phyloP scores from a whole-genome alignment of 495 filamentous ascomycete genomes.

The Xylaria scruposa region DNA sequence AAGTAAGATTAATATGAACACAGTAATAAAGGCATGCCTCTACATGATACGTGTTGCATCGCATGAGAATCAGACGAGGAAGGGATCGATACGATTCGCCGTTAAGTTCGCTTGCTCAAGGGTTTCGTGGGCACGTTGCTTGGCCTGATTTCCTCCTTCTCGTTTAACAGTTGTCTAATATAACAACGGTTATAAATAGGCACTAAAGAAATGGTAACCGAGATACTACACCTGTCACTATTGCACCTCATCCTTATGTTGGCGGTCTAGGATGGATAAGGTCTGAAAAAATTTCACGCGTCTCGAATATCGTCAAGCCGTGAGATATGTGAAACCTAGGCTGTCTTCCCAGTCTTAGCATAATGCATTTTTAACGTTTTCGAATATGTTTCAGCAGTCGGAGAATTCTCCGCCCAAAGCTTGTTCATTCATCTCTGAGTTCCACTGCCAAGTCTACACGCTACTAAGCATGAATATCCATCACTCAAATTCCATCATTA shows the following conservation, averaged over 20 bases:
- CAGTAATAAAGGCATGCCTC: neutral
- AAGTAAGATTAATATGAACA: neutral
- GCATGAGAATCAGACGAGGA: neutral
- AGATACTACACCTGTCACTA: neutral
- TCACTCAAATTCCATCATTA: constrained; percentile 11
- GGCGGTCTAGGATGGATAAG: neutral
- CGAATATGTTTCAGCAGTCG: neutral
- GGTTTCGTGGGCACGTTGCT: neutral
- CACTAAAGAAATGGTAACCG: neutral
- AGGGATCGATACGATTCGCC: neutral
- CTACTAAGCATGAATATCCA: constrained; percentile 17
- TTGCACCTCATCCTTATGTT: neutral
- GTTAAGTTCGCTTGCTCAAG: neutral
- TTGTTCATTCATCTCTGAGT: neutral
- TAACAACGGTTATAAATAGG: neutral
- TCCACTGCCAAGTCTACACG: constrained; percentile 17
- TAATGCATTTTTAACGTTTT: neutral
- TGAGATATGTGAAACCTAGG: neutral
- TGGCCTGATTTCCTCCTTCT: neutral
- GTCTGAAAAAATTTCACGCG: neutral
- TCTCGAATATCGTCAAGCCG: neutral
- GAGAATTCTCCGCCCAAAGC: constrained; percentile 9
- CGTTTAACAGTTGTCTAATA: neutral
- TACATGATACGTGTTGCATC: neutral
- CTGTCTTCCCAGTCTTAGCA: too few species aligned